phyloP scores from a whole-genome alignment of 495 filamentous ascomycete species.

The Penicillium chermesinum region DNA sequence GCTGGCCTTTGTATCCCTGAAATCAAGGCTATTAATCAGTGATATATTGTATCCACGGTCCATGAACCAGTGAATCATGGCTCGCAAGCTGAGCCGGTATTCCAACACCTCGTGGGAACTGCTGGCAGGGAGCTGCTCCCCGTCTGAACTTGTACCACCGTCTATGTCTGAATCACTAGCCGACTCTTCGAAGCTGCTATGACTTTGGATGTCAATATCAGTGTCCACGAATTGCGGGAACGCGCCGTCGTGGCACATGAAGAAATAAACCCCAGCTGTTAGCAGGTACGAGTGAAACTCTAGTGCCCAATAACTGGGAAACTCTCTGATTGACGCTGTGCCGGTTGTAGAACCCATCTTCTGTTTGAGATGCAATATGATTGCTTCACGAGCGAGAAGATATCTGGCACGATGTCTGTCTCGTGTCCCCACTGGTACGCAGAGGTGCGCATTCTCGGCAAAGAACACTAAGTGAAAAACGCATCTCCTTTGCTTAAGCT shows the following conservation, averaged over 20 bases:
- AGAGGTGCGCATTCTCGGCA: conserved; percentile 26
- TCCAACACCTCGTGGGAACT: neutral
- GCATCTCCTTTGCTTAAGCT: conserved; percentile 57
- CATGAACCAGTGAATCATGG: conserved; percentile 47
- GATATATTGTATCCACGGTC: conserved; percentile 50
- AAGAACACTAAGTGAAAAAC: conserved; percentile 68
- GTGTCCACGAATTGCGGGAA: neutral
- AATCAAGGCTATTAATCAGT: conserved; percentile 55
- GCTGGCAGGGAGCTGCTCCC: neutral
- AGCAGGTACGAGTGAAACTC: conserved; percentile 52
- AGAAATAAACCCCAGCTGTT: conserved; percentile 51
- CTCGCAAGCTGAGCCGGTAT: conserved; percentile 29
- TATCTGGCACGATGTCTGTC: conserved; percentile 40
- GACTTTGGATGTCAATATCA: neutral
- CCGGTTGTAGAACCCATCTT: conserved; percentile 31
- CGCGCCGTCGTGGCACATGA: conserved; percentile 65
- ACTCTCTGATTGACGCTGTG: neutral
- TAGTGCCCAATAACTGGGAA: conserved; percentile 28
- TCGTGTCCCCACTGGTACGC: conserved; percentile 6
- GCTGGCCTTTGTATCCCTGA: conserved; percentile 59
- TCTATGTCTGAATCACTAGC: neutral
- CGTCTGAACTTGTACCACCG: too few species aligned
- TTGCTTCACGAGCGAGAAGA: conserved; percentile 50
- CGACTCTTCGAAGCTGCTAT: neutral
- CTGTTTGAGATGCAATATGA: conserved; percentile 56